These are phyloP conservation scores for Brassica rapa DNA, from an alignment of 345 rosid species.

Conservation along the genomic window DNA sequence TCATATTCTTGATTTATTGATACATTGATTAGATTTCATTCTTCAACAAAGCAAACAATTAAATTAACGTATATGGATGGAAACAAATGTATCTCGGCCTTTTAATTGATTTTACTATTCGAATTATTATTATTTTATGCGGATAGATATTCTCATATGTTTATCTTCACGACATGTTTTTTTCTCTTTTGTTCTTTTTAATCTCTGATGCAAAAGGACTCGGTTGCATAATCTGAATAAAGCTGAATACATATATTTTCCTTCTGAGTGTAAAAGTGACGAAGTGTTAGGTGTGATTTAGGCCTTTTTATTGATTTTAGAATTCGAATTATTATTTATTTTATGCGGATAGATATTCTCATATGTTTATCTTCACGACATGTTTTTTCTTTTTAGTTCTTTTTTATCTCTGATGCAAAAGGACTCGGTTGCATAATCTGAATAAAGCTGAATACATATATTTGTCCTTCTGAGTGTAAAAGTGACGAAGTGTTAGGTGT, in stretches of 20 bases:
- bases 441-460: not conserved
- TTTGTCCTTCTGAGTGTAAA: not conserved
- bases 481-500: constrained; percentile 31
- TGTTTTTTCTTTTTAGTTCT: not conserved
- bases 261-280: constrained; percentile 1
- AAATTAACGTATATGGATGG: constrained; percentile 8
- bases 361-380: too few species aligned
- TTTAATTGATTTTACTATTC: not conserved
- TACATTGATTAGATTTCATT: not conserved
- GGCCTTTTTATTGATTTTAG: not conserved
- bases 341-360: constrained; percentile 1
- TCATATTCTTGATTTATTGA: constrained; percentile 16
- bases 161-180: too few species aligned
- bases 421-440: not conserved
- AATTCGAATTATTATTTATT: not conserved
- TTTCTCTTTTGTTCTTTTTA: not conserved
- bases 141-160: not conserved
- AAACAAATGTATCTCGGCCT: constrained; percentile 7
- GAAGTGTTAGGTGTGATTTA: constrained; percentile 34
- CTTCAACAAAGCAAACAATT: not conserved
- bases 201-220: not conserved
- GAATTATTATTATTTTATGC: not conserved
- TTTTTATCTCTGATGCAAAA: not conserved
- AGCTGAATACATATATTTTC: not conserved
- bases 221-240: constrained; percentile 3